Evolutionary conservation across 805 yeast species (phyloP).

Genomic region (Schwanniomyces vanrijiae): DNA sequence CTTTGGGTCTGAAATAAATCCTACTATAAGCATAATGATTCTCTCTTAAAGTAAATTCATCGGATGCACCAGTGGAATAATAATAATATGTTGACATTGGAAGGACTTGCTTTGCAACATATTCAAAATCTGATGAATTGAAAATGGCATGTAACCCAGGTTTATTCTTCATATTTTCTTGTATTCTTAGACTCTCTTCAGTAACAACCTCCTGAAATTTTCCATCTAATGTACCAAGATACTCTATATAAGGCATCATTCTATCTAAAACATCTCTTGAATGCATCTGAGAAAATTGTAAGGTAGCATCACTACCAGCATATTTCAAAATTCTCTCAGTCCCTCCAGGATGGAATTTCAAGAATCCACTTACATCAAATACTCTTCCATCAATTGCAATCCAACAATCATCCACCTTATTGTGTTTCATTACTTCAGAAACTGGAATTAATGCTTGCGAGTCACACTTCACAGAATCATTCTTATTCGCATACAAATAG

Average conservation of each 20-base stretch:
- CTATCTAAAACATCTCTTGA: slow-evolving; percentile 17
- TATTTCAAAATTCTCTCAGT: slow-evolving; percentile 37
- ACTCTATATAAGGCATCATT: slow-evolving; percentile 7
- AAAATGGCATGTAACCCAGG: slow-evolving; percentile 28
- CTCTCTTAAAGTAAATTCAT: slow-evolving; percentile 40
- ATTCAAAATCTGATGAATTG: slow-evolving; percentile 34
- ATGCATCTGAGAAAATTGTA: slow-evolving; percentile 41
- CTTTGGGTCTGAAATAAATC: slow-evolving; percentile 44
- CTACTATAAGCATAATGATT: slow-evolving; percentile 41
- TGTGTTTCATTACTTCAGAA: slow-evolving; percentile 16
- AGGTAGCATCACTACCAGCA: slow-evolving; percentile 64
- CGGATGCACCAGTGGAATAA: slow-evolving; percentile 46
- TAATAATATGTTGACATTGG: slow-evolving; percentile 32
- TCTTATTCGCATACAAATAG: too few relatives aligned
- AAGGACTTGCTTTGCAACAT: slow-evolving; percentile 27
- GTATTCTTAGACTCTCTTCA: not conserved
- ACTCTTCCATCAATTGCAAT: slow-evolving; percentile 31
- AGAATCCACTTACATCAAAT: slow-evolving; percentile 37
- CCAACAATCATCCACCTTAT: slow-evolving; percentile 22
- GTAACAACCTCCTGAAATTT: not conserved
- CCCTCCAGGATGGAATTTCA: slow-evolving; percentile 54
- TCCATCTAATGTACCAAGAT: slow-evolving; percentile 9
- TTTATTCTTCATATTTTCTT: slow-evolving; percentile 11
- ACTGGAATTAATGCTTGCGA: slow-evolving; percentile 3
- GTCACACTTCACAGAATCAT: too few relatives aligned